Base-by-base conservation (phyloP, 768 basidiomycete genomes). In the Tubosaeta sp. region DNA sequence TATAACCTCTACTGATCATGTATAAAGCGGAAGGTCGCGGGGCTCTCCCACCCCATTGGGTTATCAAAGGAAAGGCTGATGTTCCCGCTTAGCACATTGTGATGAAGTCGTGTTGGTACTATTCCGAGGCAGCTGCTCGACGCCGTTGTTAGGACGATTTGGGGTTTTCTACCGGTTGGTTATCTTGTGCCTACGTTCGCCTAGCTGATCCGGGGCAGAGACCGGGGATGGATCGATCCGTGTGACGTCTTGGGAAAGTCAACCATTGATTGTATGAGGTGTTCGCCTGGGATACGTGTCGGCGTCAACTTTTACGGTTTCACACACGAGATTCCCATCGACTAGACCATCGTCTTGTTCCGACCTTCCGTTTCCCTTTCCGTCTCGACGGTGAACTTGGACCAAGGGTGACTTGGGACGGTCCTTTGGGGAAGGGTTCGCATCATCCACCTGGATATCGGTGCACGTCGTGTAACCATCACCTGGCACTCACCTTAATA, bases 41-140 rank as follows among this genome's bases (percentile, higher is more conserved):
- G 77, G 9, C 65, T 80, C 10, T 78, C 81, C 2, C 83, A 86
- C 65, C 87, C 88, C 52, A 84, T 84, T 79, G 86, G 86, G 86
- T 88, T 60, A 84, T 88, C 68, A 87, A 87, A 58, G 87, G 87
- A n/a, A 86, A 86, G 69, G 75, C 87, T 2, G 84, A 84, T 32
- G 85, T 78, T 10, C 79, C 77, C 0, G 69, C 86, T 1, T 85
- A 80, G 76, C 77, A 1, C 75, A 86, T 17, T 76, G 85, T 45
- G 78, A 84, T 59, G 70, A 22, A 29, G 74, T 29, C 82, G 29
- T 51, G 82, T 85, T 67, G 62, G 74, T 32, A 67, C 82, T 26
- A 6, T 26, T 5, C 25, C 22, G 78, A 79, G 58, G 77, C 9
- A 29, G 29, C 29, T 9, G 29, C 29, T 6, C 6, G 56, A 53